Conservation (phyloP, 1,284 basidiomycete species). For the Porogramme epimiltina region DNA sequence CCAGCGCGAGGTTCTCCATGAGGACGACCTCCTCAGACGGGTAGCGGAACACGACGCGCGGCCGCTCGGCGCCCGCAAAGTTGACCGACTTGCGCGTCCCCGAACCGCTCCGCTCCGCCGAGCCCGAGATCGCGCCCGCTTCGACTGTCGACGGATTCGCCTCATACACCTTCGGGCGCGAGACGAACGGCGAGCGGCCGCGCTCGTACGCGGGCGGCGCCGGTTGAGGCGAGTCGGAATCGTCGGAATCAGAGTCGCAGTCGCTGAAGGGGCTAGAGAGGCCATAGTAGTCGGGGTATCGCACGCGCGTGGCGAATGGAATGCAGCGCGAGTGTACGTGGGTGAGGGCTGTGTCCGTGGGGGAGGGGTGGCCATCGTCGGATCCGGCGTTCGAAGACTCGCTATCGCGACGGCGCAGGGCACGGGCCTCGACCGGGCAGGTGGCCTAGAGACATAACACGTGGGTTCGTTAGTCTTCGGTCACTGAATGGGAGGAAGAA, state of each 20-base stretch:
- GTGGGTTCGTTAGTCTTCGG: not conserved
- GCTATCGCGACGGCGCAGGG: conserved; percentile 19
- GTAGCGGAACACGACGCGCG: conserved; percentile 26
- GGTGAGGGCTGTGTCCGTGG: conserved; percentile 9
- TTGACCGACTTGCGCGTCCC: conserved; percentile 23
- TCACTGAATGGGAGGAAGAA: not conserved
- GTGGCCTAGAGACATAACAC: conserved; percentile 18
- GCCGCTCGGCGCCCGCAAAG: conserved; percentile 20
- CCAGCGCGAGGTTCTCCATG: conserved; percentile 8
- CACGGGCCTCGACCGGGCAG: conserved; percentile 21
- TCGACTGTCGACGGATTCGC: conserved; percentile 14
- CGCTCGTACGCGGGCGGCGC: conserved; percentile 9
- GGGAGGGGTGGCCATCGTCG: not conserved
- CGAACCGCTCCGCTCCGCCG: conserved; percentile 3
- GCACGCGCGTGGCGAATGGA: conserved; percentile 23
- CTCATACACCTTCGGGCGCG: conserved; percentile 14
- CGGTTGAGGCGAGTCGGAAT: conserved; percentile 9
- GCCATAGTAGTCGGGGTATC: conserved; percentile 18
- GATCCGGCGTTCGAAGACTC: conserved; percentile 7
- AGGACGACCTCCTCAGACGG: conserved; percentile 21
- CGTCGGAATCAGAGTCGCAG: conserved; percentile 10
- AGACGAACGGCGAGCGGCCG: conserved; percentile 1
- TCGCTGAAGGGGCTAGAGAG: conserved; percentile 14
- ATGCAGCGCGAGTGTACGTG: conserved; percentile 27
- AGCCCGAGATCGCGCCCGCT: conserved; percentile 8